A percentile compares a stretch with the other conserved stretches of the same genome.
Conservation (phyloP, 1,139 yeast species). For the Pichia sp. region DNA sequence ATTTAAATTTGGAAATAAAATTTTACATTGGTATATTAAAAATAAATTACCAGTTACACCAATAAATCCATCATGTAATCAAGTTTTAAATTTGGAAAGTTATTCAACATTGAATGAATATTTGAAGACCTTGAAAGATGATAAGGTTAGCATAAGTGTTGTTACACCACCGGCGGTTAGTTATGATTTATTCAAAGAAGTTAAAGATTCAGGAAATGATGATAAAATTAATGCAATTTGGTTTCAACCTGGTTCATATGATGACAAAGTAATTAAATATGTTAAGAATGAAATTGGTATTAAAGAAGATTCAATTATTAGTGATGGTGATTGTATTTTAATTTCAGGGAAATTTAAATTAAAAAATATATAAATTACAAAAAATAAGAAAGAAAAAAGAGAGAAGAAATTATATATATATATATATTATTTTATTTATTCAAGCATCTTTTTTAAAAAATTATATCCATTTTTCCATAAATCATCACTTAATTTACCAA, state of each 20-base stretch:
- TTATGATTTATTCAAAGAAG: slow-evolving; percentile 39
- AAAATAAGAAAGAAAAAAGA: neutral
- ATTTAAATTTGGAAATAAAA: slow-evolving; percentile 64
- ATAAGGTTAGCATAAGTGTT: slow-evolving; percentile 50
- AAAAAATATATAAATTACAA: neutral
- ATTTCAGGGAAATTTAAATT: slow-evolving; percentile 62
- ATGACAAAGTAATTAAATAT: slow-evolving; percentile 44
- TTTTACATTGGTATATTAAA: slow-evolving; percentile 59
- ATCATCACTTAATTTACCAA: neutral
- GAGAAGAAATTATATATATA: too few species aligned
- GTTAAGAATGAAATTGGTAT: slow-evolving; percentile 32
- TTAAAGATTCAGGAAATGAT: slow-evolving; percentile 16
- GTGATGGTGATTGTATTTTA: slow-evolving; percentile 62
- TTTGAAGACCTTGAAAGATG: neutral
- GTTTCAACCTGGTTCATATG: slow-evolving; percentile 81
- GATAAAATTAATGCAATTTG: slow-evolving; percentile 53
- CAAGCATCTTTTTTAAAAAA: slow-evolving; percentile 24
- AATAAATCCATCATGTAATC: slow-evolving; percentile 50
- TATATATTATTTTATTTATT: neutral
- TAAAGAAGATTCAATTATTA: slow-evolving; percentile 37
- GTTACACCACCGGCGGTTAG: slow-evolving; percentile 71
- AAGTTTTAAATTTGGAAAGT: slow-evolving; percentile 42
- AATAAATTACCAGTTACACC: slow-evolving; percentile 60
- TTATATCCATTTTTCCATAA: slow-evolving; percentile 29
- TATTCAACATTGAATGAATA: slow-evolving; percentile 34